phyloP scores from a whole-genome alignment of 345 rosid species.

The Sisymbrium irio region DNA sequence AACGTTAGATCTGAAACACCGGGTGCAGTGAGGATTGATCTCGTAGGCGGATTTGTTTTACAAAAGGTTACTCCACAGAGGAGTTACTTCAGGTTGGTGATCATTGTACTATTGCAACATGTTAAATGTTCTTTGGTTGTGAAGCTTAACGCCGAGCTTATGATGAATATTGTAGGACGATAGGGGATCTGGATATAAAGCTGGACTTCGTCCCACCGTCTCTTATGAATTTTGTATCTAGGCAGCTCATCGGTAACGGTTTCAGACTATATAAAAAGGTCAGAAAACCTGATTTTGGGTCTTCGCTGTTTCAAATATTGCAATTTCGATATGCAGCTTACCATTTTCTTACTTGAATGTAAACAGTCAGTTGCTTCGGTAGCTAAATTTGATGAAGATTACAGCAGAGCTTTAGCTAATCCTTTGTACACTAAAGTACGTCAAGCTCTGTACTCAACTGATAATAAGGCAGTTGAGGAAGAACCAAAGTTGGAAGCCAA shows the following conservation, averaged over 20 bases:
- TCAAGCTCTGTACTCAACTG: conserved; percentile 53
- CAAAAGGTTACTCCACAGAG: conserved; percentile 79
- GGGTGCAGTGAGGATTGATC: conserved; percentile 75
- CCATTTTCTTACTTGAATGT: background rate
- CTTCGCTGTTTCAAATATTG: background rate
- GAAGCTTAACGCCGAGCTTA: background rate
- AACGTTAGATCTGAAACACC: conserved; percentile 60
- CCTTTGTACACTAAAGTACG: conserved; percentile 61
- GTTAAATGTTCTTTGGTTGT: background rate
- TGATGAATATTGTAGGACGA: conserved; percentile 56
- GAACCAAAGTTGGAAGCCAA: conserved; percentile 21
- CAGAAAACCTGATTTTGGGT: background rate
- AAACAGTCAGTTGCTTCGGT: conserved; percentile 70
- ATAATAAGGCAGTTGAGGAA: conserved; percentile 12
- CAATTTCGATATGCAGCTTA: background rate
- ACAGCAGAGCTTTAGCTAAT: conserved; percentile 55
- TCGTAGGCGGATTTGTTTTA: conserved; percentile 82
- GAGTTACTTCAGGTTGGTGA: conserved; percentile 88
- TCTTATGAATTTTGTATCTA: conserved; percentile 79
- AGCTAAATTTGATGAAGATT: conserved; percentile 60
- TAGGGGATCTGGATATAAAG: conserved; percentile 80
- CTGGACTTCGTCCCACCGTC: conserved; percentile 87
- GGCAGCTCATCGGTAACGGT: conserved; percentile 89
- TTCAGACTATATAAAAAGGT: conserved; percentile 96
- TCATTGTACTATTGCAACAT: background rate